Evolutionary conservation across 176 grass and related monocot species (phyloP).

Genomic region (Hordeum marinum): DNA sequence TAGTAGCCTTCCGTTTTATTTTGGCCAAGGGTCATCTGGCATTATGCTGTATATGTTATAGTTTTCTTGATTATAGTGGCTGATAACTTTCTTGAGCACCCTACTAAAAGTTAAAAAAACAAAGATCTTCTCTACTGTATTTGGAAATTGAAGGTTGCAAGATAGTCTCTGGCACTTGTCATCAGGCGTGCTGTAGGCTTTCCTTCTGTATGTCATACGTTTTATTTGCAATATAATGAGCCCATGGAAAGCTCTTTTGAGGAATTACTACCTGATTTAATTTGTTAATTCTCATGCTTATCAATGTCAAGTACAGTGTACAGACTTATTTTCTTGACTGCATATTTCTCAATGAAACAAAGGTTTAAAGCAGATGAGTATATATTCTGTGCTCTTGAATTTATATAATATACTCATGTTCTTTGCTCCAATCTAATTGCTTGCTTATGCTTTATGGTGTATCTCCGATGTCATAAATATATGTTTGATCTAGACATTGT

Average conservation of each 20-base stretch:
- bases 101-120: not conserved
- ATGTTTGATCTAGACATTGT: not conserved
- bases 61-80: not conserved
- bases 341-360: not conserved
- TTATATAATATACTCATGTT: constrained; percentile 4
- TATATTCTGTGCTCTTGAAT: not conserved
- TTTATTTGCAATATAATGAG: not conserved
- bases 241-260: not conserved
- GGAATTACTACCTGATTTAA: constrained; percentile 1
- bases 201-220: not conserved
- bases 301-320: not conserved
- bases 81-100: not conserved
- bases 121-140: constrained; percentile 6
- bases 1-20: not conserved
- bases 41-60: not conserved
- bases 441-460: constrained; percentile 21
- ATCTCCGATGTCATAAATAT: not conserved
- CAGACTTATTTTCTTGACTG: not conserved
- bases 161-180: not conserved
- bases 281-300: constrained; percentile 17
- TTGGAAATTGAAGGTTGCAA: not conserved
- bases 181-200: not conserved
- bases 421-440: not conserved
- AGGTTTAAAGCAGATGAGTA: not conserved
- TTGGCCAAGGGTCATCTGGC: not conserved